A percentile compares a stretch with the other conserved stretches of the same genome.
Evolutionary conservation across 2,329 filamentous ascomycete species (phyloP).

Genomic region (Ophiognomonia clavigignenti-juglandacearum): DNA sequence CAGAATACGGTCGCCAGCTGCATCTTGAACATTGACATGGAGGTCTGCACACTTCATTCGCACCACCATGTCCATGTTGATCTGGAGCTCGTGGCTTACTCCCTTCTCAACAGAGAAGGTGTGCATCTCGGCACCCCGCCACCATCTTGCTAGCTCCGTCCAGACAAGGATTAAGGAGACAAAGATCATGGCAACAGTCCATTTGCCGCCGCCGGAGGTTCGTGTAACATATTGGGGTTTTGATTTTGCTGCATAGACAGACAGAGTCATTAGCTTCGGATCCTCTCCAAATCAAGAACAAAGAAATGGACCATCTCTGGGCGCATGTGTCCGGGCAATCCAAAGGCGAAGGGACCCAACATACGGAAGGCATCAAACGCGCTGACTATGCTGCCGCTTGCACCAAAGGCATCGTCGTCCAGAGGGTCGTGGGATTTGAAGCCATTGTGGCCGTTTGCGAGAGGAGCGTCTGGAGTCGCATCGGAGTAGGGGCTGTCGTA

Average conservation of each 20-base stretch:
- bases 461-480: slow-evolving; percentile 1
- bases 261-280: slow-evolving; percentile 18
- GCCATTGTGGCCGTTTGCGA: slow-evolving; percentile 61
- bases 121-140: slow-evolving; percentile 76
- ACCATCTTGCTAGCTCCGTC: slow-evolving; percentile 78
- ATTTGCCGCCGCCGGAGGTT: slow-evolving; percentile 84
- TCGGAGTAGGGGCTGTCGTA: slow-evolving; percentile 14
- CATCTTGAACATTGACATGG: slow-evolving; percentile 97
- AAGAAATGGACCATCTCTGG: no score
- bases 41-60: slow-evolving; percentile 82
- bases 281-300: not conserved
- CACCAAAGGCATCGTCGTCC: slow-evolving; percentile 76
- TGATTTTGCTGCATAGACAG: slow-evolving; percentile 67
- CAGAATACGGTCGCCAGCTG: slow-evolving; percentile 84
- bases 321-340: no score
- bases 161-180: slow-evolving; percentile 72
- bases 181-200: slow-evolving; percentile 77
- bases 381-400: slow-evolving; percentile 66
- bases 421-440: slow-evolving; percentile 61
- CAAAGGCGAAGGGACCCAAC: slow-evolving; percentile 28
- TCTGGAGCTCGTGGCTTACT: slow-evolving; percentile 79
- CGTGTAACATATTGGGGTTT: slow-evolving; percentile 88
- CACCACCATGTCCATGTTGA: slow-evolving; percentile 93
- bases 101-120: slow-evolving; percentile 93
- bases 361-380: slow-evolving; percentile 97